Evolutionary conservation across 768 basidiomycete genomes (phyloP).

Genomic region (Xerocomellus intermedius): DNA sequence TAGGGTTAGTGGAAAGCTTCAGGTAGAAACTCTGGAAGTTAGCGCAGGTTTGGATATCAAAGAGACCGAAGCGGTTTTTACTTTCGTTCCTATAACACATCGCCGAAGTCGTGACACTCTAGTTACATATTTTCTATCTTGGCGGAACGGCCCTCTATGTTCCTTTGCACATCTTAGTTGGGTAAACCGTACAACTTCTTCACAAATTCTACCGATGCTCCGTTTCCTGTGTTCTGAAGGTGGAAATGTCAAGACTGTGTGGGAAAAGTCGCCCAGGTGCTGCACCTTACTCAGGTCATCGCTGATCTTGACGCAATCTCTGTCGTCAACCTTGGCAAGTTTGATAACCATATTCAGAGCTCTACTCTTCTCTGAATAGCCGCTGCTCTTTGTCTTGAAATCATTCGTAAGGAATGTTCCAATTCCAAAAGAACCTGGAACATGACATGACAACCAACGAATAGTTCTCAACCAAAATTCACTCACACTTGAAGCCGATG

Average conservation of each 20-base stretch:
- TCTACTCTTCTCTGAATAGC: slow-evolving; percentile 61
- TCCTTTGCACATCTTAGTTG: neutral
- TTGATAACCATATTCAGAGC: slow-evolving; percentile 96
- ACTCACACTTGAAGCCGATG: slow-evolving; percentile 65
- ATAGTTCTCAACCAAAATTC: neutral
- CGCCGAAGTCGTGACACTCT: neutral
- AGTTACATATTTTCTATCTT: neutral
- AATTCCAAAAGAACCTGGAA: slow-evolving; percentile 83
- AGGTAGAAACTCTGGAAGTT: slow-evolving; percentile 31
- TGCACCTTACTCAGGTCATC: slow-evolving; percentile 83
- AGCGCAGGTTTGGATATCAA: slow-evolving; percentile 43
- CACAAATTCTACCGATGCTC: slow-evolving; percentile 54
- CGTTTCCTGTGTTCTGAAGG: slow-evolving; percentile 67
- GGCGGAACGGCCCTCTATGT: neutral
- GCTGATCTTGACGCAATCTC: slow-evolving; percentile 88
- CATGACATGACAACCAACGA: neutral
- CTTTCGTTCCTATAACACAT: slow-evolving; percentile 15
- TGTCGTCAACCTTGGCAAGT: slow-evolving; percentile 67
- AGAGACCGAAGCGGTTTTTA: slow-evolving; percentile 47
- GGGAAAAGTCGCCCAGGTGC: neutral
- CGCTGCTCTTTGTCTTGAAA: slow-evolving; percentile 50
- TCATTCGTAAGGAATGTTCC: slow-evolving; percentile 94
- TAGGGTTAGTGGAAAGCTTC: slow-evolving; percentile 37
- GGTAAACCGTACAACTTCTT: slow-evolving; percentile 37
- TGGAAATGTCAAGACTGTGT: neutral